Evolutionary conservation across 179 eudicot species (phyloP), one percentile per base, ranked within the genome.

Genomic region (Silene noctiflora): DNA sequence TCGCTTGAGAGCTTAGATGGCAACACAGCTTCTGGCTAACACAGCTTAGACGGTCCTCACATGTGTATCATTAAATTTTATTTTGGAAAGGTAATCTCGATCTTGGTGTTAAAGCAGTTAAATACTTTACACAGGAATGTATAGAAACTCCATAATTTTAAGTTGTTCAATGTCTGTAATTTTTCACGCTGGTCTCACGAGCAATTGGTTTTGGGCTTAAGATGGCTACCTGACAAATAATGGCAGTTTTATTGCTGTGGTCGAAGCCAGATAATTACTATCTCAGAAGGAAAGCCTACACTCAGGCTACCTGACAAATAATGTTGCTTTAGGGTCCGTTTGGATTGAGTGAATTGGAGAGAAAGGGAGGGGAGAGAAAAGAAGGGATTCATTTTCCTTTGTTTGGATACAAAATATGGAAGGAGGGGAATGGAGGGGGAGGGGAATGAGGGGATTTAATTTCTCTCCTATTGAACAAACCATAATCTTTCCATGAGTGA

Each of bases 1-100:
- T 75, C 51, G 22, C 77, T 76, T 3, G 84, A 83, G 76, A 42
- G 48, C 48, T 10, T 12, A 12, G 60, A 56, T 56, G 60, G 60
- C 60, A 56, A 56, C 21, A 56, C 21, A 56, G 8, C 60, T 16
- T 55, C 20, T n/a, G 60, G n/a, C 59, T 53, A 53, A 53, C 59
- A 14, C 59, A 53, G 20, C 59, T 55, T 55, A 55, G 20, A 55
- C 59, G 60, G 21, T 56, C 21, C 21, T 56, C 21, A 6, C 60
- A 55, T 56, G 53, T 17, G 60, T n/a, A 6, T 17, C 59, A 17
- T 17, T 55, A 55, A 55, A 55, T 55, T 5, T 55, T 55, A 16
- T 55, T 55, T 55, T 55, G 14, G 58, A 8, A 55, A 55, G 19
- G 59, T 55, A 55, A 55, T 55, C 21, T 16, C 7, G 60, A 56